Base-by-base conservation (phyloP, 495 filamentous ascomycete species). In the Aeminium ludgeri region DNA sequence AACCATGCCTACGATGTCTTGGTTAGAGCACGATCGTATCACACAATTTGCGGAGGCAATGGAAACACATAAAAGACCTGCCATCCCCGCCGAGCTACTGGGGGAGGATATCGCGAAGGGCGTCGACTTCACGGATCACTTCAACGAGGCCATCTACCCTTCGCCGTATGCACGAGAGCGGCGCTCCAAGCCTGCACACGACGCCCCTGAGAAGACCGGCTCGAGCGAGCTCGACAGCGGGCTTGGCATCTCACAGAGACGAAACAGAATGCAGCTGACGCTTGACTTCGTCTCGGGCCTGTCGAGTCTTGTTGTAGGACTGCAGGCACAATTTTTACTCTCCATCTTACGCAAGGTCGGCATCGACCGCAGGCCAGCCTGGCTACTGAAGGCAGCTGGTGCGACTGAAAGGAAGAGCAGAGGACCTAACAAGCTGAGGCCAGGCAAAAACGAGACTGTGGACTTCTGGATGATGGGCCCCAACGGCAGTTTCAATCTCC, bases 11-110 rank as follows among this genome's bases (percentile, higher is more conserved):
- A 64, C 65, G n/a, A 75, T 76, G 63, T 96, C 91, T 0, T 97
- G 89, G 89, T 63, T 97, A 10, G 89, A 97, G 49, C 77, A 81
- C 33, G 85, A 93, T 32, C 69, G 85, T 17, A 59, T 76, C 45
- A 50, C 30, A 40, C 53, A 46, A 37, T 44, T 38, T 29, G 48
- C 29, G 30, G 45, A 19, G 43, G 43, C 38, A 39, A 48, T 43
- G 10, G 36, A 56, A 10, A 35, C 53, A 19, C 36, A 40, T 5
- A 42, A 56, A 10, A 51, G 51, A 1, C 34, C 41, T 4, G 53
- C 55, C 29, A 41, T 62, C 10, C 56, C 52, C 5, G 36, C 44
- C 6, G 52, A 57, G 32, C 20, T 43, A 4, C 61, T 69, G 4
- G 72, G 70, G 28, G 69, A 57, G 11, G 56, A 47, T 17, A 43